Evolutionary conservation across 768 basidiomycete species (phyloP).

Genomic region (Tricholoma terreum): DNA sequence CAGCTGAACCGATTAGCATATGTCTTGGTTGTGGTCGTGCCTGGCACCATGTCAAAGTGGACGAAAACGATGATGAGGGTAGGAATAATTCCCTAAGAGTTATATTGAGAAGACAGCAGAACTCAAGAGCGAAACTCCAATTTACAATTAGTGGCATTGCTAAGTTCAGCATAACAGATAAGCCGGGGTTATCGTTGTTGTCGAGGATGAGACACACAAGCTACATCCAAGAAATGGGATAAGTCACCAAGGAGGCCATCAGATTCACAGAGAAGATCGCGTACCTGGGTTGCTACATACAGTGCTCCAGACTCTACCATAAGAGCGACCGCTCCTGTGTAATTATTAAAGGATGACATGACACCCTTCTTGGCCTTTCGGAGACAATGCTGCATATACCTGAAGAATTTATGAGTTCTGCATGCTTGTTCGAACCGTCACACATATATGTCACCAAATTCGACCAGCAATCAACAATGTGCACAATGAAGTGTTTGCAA

Average conservation of each 20-base stretch:
- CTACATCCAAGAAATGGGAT: neutral
- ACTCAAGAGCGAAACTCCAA: no score
- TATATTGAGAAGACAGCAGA: neutral
- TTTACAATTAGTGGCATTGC: conserved; percentile 13
- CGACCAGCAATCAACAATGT: conserved; percentile 12
- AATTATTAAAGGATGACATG: neutral
- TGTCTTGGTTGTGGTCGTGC: neutral
- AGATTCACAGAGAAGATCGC: neutral
- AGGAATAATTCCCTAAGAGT: neutral
- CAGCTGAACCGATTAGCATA: no score
- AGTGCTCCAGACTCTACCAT: conserved; percentile 14
- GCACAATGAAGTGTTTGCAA: conserved; percentile 13
- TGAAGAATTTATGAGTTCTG: neutral
- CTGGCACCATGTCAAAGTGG: neutral
- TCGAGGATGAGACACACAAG: conserved; percentile 13
- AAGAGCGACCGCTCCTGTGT: conserved; percentile 6
- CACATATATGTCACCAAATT: conserved; percentile 7
- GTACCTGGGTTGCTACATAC: conserved; percentile 8
- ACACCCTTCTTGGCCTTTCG: neutral
- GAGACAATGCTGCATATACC: conserved; percentile 9
- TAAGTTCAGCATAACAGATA: conserved; percentile 11
- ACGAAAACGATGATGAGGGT: neutral
- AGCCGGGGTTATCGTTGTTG: conserved; percentile 6
- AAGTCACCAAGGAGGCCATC: no score
- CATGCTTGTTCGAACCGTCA: neutral